These are phyloP conservation scores for Hypoxylon sp. DNA, from an alignment of 2,329 filamentous ascomycete species.

Conservation along the genomic window DNA sequence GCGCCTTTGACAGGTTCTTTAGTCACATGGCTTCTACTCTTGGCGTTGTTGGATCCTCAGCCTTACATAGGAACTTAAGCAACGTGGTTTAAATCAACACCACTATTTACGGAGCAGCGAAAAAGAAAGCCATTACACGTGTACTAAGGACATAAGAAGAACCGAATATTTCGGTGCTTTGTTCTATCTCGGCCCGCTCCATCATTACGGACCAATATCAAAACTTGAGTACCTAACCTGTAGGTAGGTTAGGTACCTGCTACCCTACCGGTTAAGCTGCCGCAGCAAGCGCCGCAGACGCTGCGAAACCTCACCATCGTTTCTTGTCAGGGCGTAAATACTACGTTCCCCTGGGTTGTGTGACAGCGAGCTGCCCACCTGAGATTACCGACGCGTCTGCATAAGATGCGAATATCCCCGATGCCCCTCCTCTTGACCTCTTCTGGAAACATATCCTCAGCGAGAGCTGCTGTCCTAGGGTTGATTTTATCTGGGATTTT, in stretches of 20 bases:
- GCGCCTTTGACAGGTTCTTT: not conserved
- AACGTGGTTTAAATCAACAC: constrained; percentile 8
- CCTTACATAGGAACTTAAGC: constrained; percentile 27
- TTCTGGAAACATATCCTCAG: constrained; percentile 11
- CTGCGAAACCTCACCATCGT: constrained; percentile 23
- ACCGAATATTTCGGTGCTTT: constrained; percentile 3
- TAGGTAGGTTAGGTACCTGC: not conserved
- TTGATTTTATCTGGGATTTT: constrained; percentile 13
- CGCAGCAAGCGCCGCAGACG: constrained; percentile 34
- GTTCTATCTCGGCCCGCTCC: constrained; percentile 28
- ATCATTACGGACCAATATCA: constrained; percentile 13
- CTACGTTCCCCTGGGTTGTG: constrained; percentile 29
- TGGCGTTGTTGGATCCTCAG: constrained; percentile 27
- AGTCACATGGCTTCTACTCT: constrained; percentile 27
- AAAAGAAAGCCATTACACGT: constrained; percentile 25
- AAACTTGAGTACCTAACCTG: constrained; percentile 1
- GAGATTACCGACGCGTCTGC: constrained; percentile 34
- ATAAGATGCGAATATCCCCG: constrained; percentile 20
- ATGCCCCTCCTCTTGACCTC: constrained; percentile 11
- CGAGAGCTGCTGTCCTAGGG: not conserved
- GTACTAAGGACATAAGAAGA: constrained; percentile 9
- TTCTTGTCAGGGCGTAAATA: constrained; percentile 22
- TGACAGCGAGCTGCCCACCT: constrained; percentile 33
- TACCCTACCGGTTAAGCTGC: constrained; percentile 5
- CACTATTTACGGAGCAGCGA: constrained; percentile 7